These are phyloP conservation scores for Metschnikowia arizonensis DNA, from an alignment of 805 yeast genomes.

Conservation along the genomic window DNA sequence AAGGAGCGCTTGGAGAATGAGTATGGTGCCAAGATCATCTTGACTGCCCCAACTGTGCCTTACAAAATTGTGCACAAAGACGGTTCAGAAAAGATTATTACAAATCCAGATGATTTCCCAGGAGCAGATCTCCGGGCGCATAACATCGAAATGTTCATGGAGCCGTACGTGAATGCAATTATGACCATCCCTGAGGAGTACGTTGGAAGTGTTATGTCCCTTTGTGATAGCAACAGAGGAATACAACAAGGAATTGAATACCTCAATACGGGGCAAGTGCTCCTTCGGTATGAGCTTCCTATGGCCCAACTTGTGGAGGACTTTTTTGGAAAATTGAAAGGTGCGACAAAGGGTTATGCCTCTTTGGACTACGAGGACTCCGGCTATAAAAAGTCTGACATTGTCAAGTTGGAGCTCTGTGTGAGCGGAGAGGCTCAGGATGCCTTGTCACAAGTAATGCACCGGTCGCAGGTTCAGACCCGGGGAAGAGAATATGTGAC, in stretches of 20 bases:
- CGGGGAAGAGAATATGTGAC: conserved; percentile 80
- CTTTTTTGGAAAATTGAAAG: conserved; percentile 89
- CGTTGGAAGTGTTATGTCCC: conserved; percentile 77
- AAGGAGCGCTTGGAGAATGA: conserved; percentile 89
- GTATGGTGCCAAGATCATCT: conserved; percentile 86
- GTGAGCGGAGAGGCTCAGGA: conserved; percentile 89
- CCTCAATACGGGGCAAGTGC: conserved; percentile 73
- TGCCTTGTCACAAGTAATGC: conserved; percentile 90
- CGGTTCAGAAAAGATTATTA: conserved; percentile 61
- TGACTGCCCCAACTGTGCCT: conserved; percentile 96
- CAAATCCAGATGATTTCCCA: conserved; percentile 94
- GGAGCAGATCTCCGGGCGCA: conserved; percentile 45
- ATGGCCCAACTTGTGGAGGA: conserved; percentile 89
- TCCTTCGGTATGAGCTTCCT: conserved; percentile 77
- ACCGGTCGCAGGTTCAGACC: conserved; percentile 65
- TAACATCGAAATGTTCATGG: conserved; percentile 54
- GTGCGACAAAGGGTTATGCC: conserved; percentile 88
- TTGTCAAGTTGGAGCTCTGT: conserved; percentile 81
- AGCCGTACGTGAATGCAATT: conserved; percentile 85
- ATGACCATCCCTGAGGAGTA: conserved; percentile 91
- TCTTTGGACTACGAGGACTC: conserved; percentile 92
- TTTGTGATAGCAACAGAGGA: conserved; percentile 84
- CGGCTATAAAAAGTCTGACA: conserved; percentile 76
- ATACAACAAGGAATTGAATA: conserved; percentile 75
- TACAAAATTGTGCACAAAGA: conserved; percentile 68